Percentiles rank a stretch among this genome's conserved stretches.
These are phyloP conservation scores for Monosporozyma solicola DNA, from an alignment of 805 yeast genomes.

Conservation along the genomic window DNA sequence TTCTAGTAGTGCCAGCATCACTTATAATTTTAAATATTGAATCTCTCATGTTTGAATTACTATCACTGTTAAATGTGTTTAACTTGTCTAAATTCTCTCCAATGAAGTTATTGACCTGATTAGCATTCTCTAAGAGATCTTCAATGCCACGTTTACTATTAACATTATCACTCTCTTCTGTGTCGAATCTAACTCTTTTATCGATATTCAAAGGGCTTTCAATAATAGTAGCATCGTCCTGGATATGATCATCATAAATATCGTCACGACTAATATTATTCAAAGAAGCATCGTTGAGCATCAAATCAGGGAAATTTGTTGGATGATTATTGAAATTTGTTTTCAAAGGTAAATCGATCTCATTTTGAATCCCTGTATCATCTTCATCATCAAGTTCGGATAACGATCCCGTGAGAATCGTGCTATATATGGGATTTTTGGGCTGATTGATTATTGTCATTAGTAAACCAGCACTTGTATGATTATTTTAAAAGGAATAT, in stretches of 20 bases:
- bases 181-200: slow-evolving; percentile 13
- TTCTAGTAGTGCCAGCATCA: slow-evolving; percentile 13
- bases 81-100: slow-evolving; percentile 16
- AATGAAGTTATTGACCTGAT: slow-evolving; percentile 11
- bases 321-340: slow-evolving; percentile 10
- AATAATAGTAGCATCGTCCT: neutral
- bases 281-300: neutral
- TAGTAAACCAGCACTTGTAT: neutral
- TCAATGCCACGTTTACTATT: slow-evolving; percentile 10
- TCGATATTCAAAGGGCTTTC: neutral
- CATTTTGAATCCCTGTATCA: neutral
- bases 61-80: slow-evolving; percentile 8
- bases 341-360: slow-evolving; percentile 20
- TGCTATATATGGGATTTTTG: neutral
- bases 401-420: slow-evolving; percentile 6
- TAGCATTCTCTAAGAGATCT: slow-evolving; percentile 19
- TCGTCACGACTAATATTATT: neutral
- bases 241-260: neutral
- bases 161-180: neutral
- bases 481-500: neutral
- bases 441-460: neutral
- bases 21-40: slow-evolving; percentile 9
- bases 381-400: slow-evolving; percentile 12
- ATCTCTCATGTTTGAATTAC: slow-evolving; percentile 1
- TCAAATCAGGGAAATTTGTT: slow-evolving; percentile 4